These are phyloP conservation scores for Diddensiella caesifluorescens DNA, from an alignment of 805 yeast species.

Conservation along the genomic window DNA sequence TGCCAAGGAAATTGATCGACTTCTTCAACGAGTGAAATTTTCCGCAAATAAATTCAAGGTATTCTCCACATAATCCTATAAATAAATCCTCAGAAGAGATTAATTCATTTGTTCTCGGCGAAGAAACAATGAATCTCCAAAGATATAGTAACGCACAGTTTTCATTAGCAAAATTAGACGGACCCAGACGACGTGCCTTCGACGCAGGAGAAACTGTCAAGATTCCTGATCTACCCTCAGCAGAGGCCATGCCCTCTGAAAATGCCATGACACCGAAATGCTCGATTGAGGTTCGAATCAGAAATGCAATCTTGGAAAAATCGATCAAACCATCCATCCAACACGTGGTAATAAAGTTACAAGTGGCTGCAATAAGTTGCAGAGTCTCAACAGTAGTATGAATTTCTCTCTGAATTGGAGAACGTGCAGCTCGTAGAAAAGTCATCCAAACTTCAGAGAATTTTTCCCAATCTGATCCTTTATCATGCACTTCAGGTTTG, in stretches of 20 bases:
- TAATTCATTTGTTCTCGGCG: no score
- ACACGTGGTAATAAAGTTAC: conserved; percentile 11
- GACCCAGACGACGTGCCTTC: neutral
- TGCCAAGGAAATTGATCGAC: neutral
- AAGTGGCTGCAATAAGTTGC: conserved; percentile 15
- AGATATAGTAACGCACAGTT: neutral
- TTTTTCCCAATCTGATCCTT: conserved; percentile 3
- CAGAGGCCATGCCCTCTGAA: conserved; percentile 6
- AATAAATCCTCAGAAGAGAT: neutral
- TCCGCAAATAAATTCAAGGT: neutral
- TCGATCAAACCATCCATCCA: conserved; percentile 4
- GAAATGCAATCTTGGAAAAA: conserved; percentile 2
- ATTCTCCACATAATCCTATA: neutral
- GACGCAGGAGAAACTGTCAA: neutral
- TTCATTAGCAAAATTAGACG: neutral
- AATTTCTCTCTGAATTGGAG: conserved; percentile 17
- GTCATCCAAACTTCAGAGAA: conserved; percentile 2
- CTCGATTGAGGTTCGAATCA: conserved; percentile 14
- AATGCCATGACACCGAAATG: conserved; percentile 13
- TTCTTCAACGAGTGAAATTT: neutral
- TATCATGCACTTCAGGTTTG: no score
- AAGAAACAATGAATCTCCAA: neutral
- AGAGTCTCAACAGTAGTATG: conserved; percentile 17
- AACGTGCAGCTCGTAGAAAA: conserved; percentile 4
- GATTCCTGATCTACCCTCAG: neutral